These are phyloP conservation scores for Linnemannia schmuckeri DNA, from an alignment of 192 early-diverging fungal genomes.

Conservation along the genomic window DNA sequence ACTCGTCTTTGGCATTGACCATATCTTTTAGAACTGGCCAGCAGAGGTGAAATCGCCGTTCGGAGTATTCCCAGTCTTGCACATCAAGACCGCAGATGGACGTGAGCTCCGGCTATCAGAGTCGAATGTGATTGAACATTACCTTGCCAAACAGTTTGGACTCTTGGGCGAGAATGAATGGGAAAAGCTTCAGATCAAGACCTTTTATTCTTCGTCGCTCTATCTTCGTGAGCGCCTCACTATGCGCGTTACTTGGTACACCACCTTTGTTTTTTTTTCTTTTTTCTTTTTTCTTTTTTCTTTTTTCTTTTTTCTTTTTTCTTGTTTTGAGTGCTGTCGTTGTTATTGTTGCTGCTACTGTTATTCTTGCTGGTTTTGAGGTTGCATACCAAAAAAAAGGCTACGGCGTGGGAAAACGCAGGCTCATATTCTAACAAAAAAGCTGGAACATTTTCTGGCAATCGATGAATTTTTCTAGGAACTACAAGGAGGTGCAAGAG, in stretches of 20 bases:
- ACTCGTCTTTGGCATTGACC: not conserved
- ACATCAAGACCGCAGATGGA: slow-evolving; percentile 34
- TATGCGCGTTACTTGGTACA: slow-evolving; percentile 38
- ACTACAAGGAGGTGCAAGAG: slow-evolving; percentile 40
- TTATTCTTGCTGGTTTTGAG: no score
- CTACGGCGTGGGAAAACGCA: not conserved
- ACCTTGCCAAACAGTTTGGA: slow-evolving; percentile 37
- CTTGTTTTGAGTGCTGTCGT: no score
- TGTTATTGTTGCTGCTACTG: no score
- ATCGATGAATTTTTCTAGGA: slow-evolving; percentile 9
- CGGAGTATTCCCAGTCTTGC: slow-evolving; percentile 34
- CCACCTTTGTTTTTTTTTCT: no score
- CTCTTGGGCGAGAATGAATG: slow-evolving; percentile 49
- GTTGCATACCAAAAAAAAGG: no score
- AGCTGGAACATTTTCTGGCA: not conserved
- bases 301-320: no score
- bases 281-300: no score
- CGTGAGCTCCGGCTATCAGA: slow-evolving; percentile 15
- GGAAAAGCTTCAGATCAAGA: slow-evolving; percentile 45
- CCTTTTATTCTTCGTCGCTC: slow-evolving; percentile 26
- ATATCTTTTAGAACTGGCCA: slow-evolving; percentile 28
- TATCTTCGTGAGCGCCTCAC: slow-evolving; percentile 33
- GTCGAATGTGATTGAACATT: slow-evolving; percentile 27
- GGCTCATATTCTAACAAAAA: not conserved
- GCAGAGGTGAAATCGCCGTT: slow-evolving; percentile 20